Conservation (phyloP, 345 rosid species). For the Corchorus olitorius region DNA sequence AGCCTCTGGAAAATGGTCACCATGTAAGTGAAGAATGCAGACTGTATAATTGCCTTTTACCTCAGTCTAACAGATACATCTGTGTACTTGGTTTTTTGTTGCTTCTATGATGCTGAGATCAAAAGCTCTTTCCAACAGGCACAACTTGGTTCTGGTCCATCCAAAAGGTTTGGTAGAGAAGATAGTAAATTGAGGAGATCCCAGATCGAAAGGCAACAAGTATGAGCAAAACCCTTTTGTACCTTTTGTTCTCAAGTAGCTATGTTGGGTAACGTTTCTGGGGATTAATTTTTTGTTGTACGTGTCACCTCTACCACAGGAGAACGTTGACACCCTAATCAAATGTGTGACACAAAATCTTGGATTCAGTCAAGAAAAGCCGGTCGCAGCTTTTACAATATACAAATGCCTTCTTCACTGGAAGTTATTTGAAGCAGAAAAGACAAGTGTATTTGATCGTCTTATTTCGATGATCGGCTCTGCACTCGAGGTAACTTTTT, state of each 20-base stretch:
- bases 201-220: slow-evolving; percentile 66
- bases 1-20: slow-evolving; percentile 75
- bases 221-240: slow-evolving; percentile 23
- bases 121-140: slow-evolving; percentile 46
- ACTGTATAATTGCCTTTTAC: slow-evolving; percentile 14
- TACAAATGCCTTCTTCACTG: slow-evolving; percentile 93
- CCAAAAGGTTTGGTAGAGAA: slow-evolving; percentile 53
- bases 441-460: slow-evolving; percentile 89
- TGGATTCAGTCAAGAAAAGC: slow-evolving; percentile 78
- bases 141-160: slow-evolving; percentile 46
- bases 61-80: slow-evolving; percentile 12
- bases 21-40: slow-evolving; percentile 47
- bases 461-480: slow-evolving; percentile 88
- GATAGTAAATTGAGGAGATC: slow-evolving; percentile 60
- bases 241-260: not conserved
- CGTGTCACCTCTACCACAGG: slow-evolving; percentile 46
- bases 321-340: slow-evolving; percentile 69
- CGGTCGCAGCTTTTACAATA: slow-evolving; percentile 81
- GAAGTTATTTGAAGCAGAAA: slow-evolving; percentile 90
- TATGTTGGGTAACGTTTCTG: not conserved
- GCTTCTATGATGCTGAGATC: slow-evolving; percentile 23
- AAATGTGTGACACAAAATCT: slow-evolving; percentile 57
- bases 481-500: slow-evolving; percentile 71
- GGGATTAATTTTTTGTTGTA: slow-evolving; percentile 14
- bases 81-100: slow-evolving; percentile 19